A percentile compares a stretch with the other conserved stretches of the same genome.
phyloP scores from a whole-genome alignment of 176 grass and related monocot species.

The Bolboschoenus planiculmis region DNA sequence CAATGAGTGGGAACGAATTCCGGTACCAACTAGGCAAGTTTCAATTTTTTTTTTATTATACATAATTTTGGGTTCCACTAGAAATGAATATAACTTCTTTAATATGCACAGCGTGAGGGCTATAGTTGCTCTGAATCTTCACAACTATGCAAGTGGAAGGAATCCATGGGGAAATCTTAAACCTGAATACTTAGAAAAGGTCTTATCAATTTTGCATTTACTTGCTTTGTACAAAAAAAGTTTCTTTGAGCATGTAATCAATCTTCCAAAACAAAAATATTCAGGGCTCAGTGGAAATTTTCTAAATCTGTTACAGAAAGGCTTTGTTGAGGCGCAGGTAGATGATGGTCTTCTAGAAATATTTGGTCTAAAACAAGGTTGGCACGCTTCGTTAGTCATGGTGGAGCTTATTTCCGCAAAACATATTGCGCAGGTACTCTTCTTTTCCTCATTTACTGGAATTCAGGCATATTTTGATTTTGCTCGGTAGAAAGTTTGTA shows the following conservation, averaged over 20 bases:
- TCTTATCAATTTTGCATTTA: conserved; percentile 18
- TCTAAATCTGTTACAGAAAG: conserved; percentile 45
- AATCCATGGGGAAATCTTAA: conserved; percentile 96
- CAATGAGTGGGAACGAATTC: conserved; percentile 80
- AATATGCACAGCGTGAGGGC: conserved; percentile 72
- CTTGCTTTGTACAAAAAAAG: neutral
- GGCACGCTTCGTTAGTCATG: conserved; percentile 99
- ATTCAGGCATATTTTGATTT: neutral
- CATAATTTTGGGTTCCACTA: conserved; percentile 12
- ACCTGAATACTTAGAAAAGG: conserved; percentile 95
- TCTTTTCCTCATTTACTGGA: neutral
- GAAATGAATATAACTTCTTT: conserved; percentile 14
- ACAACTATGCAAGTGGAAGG: conserved; percentile 93
- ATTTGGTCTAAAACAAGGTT: conserved; percentile 98
- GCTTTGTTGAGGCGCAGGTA: conserved; percentile 86
- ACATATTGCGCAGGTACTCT: conserved; percentile 85
- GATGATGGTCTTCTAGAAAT: conserved; percentile 97
- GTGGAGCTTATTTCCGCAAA: conserved; percentile 99
- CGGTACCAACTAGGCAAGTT: conserved; percentile 70
- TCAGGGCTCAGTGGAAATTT: neutral
- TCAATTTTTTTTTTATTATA: neutral
- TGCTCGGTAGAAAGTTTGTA: neutral
- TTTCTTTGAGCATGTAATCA: neutral
- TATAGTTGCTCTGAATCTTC: conserved; percentile 94
- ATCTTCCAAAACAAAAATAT: neutral